These are phyloP conservation scores for Papilionanthe hybrid DNA, from an alignment of 116 monocot genomes.

Conservation along the genomic window DNA sequence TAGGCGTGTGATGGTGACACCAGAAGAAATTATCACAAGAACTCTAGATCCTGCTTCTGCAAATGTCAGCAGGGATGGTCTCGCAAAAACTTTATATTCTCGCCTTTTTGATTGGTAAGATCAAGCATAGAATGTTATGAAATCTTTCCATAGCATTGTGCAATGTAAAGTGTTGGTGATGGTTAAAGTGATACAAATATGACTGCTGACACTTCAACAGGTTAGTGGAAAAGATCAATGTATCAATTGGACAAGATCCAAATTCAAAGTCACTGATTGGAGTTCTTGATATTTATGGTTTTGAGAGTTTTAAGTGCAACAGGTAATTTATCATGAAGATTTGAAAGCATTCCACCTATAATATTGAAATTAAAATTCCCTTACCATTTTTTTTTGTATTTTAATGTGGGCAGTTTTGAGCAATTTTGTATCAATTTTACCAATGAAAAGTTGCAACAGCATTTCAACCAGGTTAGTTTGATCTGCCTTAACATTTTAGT, in stretches of 20 bases:
- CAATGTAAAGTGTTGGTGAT: background rate
- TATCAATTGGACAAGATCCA: constrained; percentile 73
- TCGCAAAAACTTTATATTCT: constrained; percentile 64
- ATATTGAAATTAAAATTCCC: background rate
- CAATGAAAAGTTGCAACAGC: constrained; percentile 59
- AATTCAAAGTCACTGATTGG: constrained; percentile 60
- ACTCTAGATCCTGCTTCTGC: constrained; percentile 56
- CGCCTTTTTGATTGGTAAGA: constrained; percentile 67
- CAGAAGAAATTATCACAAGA: constrained; percentile 56
- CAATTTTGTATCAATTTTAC: constrained; percentile 65
- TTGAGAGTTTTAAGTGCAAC: constrained; percentile 80
- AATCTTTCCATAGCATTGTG: background rate
- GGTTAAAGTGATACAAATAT: background rate
- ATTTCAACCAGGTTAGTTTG: constrained; percentile 48
- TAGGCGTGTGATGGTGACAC: constrained; percentile 47
- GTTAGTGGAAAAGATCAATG: constrained; percentile 76
- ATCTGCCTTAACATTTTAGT: background rate
- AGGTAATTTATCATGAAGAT: constrained; percentile 25
- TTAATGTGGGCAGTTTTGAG: constrained; percentile 38
- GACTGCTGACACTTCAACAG: constrained; percentile 23
- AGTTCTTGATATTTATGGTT: constrained; percentile 87
- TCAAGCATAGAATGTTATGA: background rate
- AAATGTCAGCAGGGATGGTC: constrained; percentile 63
- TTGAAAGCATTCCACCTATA: background rate
- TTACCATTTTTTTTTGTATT: constrained; percentile 2